Evolutionary conservation across 768 basidiomycete species (phyloP).

Genomic region (Phanerochaete sordida): DNA sequence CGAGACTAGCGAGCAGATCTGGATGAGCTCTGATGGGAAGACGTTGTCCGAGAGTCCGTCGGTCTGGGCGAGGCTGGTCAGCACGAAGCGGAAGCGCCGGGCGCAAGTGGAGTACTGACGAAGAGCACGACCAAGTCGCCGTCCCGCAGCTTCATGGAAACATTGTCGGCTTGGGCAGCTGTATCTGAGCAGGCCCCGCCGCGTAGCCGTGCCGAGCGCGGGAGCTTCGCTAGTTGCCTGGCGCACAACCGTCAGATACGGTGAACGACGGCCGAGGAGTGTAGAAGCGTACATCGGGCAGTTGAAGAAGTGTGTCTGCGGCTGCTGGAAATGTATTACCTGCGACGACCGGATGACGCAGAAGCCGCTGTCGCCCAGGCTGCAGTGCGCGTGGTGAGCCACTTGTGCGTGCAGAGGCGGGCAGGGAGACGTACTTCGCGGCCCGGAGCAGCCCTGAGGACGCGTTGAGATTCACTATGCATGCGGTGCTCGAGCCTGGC

Average conservation of each 20-base stretch:
- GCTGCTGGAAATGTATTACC: constrained; percentile 45
- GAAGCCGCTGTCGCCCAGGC: constrained; percentile 79
- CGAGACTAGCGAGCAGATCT: constrained; percentile 65
- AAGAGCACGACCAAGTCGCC: constrained; percentile 52
- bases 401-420: not conserved
- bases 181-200: constrained; percentile 30
- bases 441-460: constrained; percentile 72
- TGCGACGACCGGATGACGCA: constrained; percentile 66
- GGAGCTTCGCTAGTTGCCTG: constrained; percentile 36
- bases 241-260: not conserved
- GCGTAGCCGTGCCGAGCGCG: constrained; percentile 18
- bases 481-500: constrained; percentile 82
- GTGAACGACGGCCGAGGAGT: not conserved
- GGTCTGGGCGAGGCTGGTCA: constrained; percentile 34
- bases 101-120: constrained; percentile 27
- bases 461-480: constrained; percentile 69
- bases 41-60: constrained; percentile 55
- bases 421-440: constrained; percentile 55
- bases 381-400: constrained; percentile 24
- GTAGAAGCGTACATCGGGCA: constrained; percentile 41
- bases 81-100: not conserved
- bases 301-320: constrained; percentile 45
- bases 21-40: constrained; percentile 65
- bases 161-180: constrained; percentile 40
- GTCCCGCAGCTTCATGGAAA: constrained; percentile 45